phyloP scores from a whole-genome alignment of 1,284 basidiomycete species.

The Cryptococcus wingfieldii region DNA sequence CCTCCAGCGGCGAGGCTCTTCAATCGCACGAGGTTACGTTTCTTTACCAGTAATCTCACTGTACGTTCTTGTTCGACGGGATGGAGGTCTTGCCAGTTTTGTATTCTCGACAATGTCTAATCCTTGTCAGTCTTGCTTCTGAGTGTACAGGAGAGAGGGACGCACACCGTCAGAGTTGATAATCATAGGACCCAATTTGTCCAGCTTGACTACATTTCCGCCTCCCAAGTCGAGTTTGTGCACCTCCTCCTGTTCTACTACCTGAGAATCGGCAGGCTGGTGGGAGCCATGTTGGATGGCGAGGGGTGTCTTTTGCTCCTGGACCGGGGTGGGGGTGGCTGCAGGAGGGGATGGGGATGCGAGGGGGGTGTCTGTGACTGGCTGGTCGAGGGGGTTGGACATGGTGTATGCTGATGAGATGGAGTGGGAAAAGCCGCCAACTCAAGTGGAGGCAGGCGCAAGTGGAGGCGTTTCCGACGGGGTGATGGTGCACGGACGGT shows the following conservation, averaged over 20 bases:
- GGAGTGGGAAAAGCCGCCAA: no score
- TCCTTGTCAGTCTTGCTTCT: background rate
- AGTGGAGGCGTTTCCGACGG: no score
- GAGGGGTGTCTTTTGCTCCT: background rate
- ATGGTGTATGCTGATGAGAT: conserved; percentile 6
- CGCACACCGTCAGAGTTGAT: conserved; percentile 49
- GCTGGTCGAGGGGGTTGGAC: conserved; percentile 24
- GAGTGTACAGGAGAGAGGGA: background rate
- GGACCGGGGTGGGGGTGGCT: background rate
- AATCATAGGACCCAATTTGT: conserved; percentile 47
- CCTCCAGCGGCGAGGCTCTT: conserved; percentile 24
- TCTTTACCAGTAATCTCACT: conserved; percentile 47
- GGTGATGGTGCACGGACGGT: no score
- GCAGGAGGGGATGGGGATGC: conserved; percentile 5
- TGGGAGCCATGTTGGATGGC: conserved; percentile 13
- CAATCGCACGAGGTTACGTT: conserved; percentile 45
- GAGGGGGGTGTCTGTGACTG: conserved; percentile 15
- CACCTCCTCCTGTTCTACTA: conserved; percentile 16
- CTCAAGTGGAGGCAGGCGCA: no score
- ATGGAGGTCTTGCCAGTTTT: conserved; percentile 46
- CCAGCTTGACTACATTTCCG: conserved; percentile 42
- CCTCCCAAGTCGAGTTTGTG: conserved; percentile 35
- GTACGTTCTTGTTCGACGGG: conserved; percentile 46
- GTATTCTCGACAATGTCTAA: conserved; percentile 47
- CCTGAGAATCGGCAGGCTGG: background rate